A percentile compares a stretch with the other conserved stretches of the same genome.
Conservation (phyloP, 129 eudicot species). For the Centella asiatica region DNA sequence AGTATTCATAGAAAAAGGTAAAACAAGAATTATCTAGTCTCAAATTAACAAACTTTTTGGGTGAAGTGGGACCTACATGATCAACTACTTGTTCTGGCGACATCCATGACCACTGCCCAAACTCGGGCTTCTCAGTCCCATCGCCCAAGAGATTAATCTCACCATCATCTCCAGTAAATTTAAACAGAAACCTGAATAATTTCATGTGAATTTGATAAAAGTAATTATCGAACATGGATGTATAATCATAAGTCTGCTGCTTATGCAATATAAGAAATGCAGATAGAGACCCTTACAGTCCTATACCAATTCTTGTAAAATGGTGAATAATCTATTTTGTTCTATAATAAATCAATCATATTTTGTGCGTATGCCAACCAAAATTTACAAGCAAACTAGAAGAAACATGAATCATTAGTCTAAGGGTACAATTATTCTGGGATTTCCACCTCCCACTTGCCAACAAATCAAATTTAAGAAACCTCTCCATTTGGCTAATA, state of each 20-base stretch:
- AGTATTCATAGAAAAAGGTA: background rate
- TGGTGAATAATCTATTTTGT: too few relatives aligned
- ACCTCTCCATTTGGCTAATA: too few relatives aligned
- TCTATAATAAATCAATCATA: too few relatives aligned
- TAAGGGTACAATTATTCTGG: too few relatives aligned
- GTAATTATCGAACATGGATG: background rate
- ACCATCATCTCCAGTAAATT: conserved; percentile 77
- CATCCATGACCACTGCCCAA: conserved; percentile 94
- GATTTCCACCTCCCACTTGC: too few relatives aligned
- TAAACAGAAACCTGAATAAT: conserved; percentile 61
- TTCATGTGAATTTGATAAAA: background rate
- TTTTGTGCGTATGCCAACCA: too few relatives aligned
- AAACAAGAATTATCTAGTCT: background rate
- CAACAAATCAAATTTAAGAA: too few relatives aligned
- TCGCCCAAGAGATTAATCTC: conserved; percentile 89
- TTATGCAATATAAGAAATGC: too few relatives aligned
- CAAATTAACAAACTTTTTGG: background rate
- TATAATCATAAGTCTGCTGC: background rate
- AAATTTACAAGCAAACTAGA: too few relatives aligned
- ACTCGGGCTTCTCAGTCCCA: conserved; percentile 92
- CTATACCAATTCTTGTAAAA: background rate
- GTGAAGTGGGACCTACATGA: conserved; percentile 38
- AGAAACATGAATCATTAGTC: too few relatives aligned
- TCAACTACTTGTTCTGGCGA: conserved; percentile 76
- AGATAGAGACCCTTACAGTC: background rate